Conservation (phyloP, 2,329 filamentous ascomycete species). For the Cercospora brassicicola region DNA sequence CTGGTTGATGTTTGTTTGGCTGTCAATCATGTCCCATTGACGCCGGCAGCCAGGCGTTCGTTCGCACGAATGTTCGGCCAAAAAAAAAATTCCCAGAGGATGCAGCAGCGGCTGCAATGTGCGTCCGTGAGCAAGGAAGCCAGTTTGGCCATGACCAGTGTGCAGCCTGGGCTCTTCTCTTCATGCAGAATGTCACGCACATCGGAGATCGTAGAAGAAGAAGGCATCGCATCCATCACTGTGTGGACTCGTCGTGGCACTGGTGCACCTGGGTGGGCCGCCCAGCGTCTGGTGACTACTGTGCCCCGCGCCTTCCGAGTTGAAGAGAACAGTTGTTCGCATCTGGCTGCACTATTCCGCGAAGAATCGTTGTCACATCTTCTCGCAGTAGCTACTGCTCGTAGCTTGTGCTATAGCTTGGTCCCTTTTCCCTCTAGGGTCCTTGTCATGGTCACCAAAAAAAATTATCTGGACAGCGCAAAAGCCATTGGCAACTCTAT, state of each 20-base stretch:
- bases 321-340: not conserved
- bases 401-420: conserved; percentile 1
- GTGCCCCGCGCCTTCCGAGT: not conserved
- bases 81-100: not conserved
- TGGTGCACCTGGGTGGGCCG: not conserved
- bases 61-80: not conserved
- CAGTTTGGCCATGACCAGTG: not conserved
- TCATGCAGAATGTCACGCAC: conserved; percentile 2
- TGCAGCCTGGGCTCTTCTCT: conserved; percentile 2
- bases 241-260: not conserved
- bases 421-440: not conserved
- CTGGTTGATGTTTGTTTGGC: not conserved
- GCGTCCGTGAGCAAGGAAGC: conserved; percentile 1
- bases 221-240: not conserved
- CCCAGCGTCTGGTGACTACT: not conserved
- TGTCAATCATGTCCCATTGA: not conserved
- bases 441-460: not conserved
- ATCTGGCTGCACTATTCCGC: not conserved
- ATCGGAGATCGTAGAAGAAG: not conserved
- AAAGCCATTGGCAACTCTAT: conserved; percentile 11
- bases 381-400: not conserved
- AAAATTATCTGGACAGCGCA: conserved; percentile 4
- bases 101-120: not conserved
- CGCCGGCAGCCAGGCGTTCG: not conserved
- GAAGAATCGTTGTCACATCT: not conserved